A percentile compares a stretch with the other conserved stretches of the same genome.
phyloP scores from a whole-genome alignment of 2,329 filamentous ascomycete species.

The Neopestalotiopsis rosae region DNA sequence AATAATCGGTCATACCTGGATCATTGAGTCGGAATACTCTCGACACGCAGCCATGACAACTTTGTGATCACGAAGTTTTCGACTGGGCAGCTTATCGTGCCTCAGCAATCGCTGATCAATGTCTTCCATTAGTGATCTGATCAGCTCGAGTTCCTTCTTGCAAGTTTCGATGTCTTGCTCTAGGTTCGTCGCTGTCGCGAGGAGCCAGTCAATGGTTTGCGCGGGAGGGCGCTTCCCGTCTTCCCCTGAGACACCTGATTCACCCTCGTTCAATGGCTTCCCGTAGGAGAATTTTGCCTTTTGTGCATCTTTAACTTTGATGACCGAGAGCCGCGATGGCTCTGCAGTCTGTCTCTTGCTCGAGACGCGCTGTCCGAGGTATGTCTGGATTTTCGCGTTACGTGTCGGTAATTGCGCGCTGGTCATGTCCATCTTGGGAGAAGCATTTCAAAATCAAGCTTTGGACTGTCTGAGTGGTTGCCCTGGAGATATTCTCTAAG shows the following conservation, averaged over 20 bases:
- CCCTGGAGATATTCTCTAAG: background rate
- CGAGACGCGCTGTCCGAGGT: background rate
- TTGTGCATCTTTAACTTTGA: background rate
- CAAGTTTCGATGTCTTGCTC: constrained; percentile 31
- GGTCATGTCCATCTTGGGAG: background rate
- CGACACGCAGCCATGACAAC: constrained; percentile 20
- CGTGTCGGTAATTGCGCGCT: background rate
- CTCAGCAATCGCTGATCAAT: constrained; percentile 17
- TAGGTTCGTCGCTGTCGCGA: constrained; percentile 22
- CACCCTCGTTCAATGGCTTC: constrained; percentile 16
- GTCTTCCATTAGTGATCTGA: constrained; percentile 28
- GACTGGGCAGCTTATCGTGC: background rate
- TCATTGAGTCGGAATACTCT: constrained; percentile 8
- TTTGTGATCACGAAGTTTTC: constrained; percentile 21
- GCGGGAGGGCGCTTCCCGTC: background rate
- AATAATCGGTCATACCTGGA: background rate
- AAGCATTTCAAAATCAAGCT: background rate
- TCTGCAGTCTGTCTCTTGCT: constrained; percentile 9
- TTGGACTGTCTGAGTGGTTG: background rate
- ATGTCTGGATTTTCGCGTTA: background rate
- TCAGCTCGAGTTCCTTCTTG: constrained; percentile 32
- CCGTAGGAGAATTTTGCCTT: constrained; percentile 21
- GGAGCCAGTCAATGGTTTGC: constrained; percentile 28
- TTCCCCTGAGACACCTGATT: background rate
- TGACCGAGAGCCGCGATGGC: background rate